These are phyloP conservation scores for Metschnikowia arizonensis DNA, from an alignment of 805 yeast genomes.

Conservation along the genomic window DNA sequence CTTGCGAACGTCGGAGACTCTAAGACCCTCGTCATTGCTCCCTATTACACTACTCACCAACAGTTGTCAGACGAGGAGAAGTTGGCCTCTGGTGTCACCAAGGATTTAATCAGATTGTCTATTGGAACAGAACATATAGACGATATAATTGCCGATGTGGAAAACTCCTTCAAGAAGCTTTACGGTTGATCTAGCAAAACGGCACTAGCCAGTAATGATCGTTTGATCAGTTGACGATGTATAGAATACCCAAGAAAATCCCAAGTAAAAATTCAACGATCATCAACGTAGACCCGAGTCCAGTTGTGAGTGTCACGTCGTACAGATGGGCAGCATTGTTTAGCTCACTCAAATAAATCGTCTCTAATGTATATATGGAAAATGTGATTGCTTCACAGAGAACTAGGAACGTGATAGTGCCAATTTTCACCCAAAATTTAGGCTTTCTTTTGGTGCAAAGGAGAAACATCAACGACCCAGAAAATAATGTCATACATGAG, in stretches of 20 bases:
- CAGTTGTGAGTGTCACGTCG: slow-evolving; percentile 12
- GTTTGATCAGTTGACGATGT: slow-evolving; percentile 2
- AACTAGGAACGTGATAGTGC: slow-evolving; percentile 5
- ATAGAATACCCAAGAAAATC: slow-evolving; percentile 6
- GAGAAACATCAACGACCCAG: slow-evolving; percentile 3
- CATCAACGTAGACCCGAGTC: slow-evolving; percentile 11
- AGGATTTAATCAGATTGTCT: slow-evolving; percentile 71
- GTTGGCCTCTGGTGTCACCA: slow-evolving; percentile 77
- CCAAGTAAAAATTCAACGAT: slow-evolving; percentile 12
- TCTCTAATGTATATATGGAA: slow-evolving; percentile 9
- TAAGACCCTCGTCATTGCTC: slow-evolving; percentile 92
- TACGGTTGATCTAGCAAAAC: slow-evolving; percentile 24
- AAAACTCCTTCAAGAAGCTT: slow-evolving; percentile 72
- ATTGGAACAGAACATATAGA: slow-evolving; percentile 23
- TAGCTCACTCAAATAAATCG: slow-evolving; percentile 8
- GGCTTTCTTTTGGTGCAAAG: neutral
- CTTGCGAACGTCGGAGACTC: slow-evolving; percentile 97
- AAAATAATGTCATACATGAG: neutral
- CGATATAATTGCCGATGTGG: slow-evolving; percentile 30
- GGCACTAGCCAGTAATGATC: neutral
- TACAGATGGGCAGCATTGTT: slow-evolving; percentile 10
- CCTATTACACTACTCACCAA: slow-evolving; percentile 93
- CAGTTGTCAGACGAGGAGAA: slow-evolving; percentile 83
- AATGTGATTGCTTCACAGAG: slow-evolving; percentile 13
- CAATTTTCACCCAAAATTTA: neutral